Percentiles rank a stretch among this genome's conserved stretches.
phyloP scores from a whole-genome alignment of 495 filamentous ascomycete genomes.

The Xylaria flabelliformis region DNA sequence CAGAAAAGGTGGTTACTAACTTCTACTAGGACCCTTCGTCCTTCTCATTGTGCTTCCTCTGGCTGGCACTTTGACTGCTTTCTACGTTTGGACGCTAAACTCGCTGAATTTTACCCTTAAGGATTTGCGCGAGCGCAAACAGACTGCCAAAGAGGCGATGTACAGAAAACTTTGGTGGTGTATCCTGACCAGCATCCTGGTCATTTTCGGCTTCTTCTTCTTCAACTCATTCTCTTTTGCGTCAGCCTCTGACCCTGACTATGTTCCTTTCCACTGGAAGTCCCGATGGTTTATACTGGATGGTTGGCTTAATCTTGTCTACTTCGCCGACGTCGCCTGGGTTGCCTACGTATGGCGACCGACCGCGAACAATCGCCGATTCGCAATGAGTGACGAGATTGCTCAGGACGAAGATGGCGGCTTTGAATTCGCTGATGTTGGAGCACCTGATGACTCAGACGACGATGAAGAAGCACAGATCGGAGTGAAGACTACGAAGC shows the following conservation, averaged over 20 bases:
- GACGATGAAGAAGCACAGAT: constrained; percentile 57
- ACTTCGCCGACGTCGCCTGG: constrained; percentile 88
- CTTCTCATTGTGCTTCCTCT: constrained; percentile 93
- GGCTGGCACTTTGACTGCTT: constrained; percentile 89
- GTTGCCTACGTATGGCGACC: constrained; percentile 98
- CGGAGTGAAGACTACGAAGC: constrained; percentile 43
- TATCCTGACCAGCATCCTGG: constrained; percentile 86
- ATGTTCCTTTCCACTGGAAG: constrained; percentile 95
- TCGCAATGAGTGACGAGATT: constrained; percentile 99
- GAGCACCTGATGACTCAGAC: constrained; percentile 75
- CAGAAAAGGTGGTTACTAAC: not conserved
- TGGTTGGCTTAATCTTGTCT: constrained; percentile 97
- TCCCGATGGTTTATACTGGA: constrained; percentile 96
- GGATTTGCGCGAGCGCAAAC: constrained; percentile 90
- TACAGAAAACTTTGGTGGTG: constrained; percentile 99
- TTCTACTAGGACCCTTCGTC: constrained; percentile 74
- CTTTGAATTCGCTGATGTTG: constrained; percentile 94
- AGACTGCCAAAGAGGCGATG: constrained; percentile 92
- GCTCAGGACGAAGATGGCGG: constrained; percentile 96
- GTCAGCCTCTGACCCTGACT: constrained; percentile 78
- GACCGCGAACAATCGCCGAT: constrained; percentile 94
- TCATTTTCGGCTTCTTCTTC: constrained; percentile 96
- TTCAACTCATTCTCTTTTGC: constrained; percentile 95
- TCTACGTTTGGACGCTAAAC: constrained; percentile 99
- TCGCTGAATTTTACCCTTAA: constrained; percentile 94